Evolutionary conservation across 371 early-diverging fungal genomes (phyloP).

Genomic region (Saksenaea oblongispora): DNA sequence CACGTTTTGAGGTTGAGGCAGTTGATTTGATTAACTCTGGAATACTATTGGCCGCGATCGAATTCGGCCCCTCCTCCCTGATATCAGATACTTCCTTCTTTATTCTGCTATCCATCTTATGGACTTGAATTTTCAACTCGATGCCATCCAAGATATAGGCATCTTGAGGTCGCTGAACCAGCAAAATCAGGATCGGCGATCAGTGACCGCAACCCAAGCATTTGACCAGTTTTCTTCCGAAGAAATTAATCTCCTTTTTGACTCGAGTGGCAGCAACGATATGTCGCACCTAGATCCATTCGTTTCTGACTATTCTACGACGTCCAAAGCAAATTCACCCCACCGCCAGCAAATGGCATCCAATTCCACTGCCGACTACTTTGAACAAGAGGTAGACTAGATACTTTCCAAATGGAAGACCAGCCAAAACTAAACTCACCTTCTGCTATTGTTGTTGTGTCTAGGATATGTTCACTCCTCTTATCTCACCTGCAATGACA

Average conservation of each 20-base stretch:
- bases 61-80: constrained; percentile 9
- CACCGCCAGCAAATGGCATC: background rate
- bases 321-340: background rate
- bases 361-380: background rate
- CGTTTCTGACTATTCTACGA: background rate
- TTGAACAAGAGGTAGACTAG: constrained; percentile 9
- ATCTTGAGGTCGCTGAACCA: constrained; percentile 13
- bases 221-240: constrained; percentile 4
- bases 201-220: background rate
- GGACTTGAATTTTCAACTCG: constrained; percentile 11
- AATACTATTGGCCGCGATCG: constrained; percentile 4
- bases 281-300: constrained; percentile 1
- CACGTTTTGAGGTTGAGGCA: constrained; percentile 22
- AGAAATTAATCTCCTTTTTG: constrained; percentile 3
- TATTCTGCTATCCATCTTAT: constrained; percentile 1
- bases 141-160: constrained; percentile 11
- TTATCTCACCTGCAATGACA: constrained; percentile 70
- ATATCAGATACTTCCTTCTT: background rate
- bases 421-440: background rate
- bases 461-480: constrained; percentile 52
- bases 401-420: background rate
- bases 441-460: background rate
- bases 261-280: background rate
- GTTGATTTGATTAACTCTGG: constrained; percentile 15
- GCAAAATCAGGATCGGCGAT: background rate